Percentiles rank a stretch among this genome's conserved stretches.
phyloP scores from a whole-genome alignment of 179 eudicot species.

The Corrigiola litoralis region DNA sequence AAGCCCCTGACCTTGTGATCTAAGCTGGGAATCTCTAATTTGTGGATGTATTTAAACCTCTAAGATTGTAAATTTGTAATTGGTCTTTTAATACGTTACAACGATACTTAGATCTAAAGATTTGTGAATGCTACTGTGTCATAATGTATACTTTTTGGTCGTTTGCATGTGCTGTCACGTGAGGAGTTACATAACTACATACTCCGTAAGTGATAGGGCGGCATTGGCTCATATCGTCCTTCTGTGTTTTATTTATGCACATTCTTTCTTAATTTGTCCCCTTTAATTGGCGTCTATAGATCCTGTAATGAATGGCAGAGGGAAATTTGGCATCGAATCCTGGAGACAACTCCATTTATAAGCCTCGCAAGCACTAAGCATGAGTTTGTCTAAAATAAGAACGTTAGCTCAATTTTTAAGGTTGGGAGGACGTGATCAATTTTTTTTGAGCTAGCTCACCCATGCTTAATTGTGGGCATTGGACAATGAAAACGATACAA shows the following conservation, averaged over 20 bases:
- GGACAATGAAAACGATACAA: not conserved
- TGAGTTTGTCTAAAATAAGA: too few relatives aligned
- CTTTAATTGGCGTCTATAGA: too few relatives aligned
- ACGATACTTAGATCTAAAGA: slow-evolving; percentile 1
- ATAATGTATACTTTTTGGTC: slow-evolving; percentile 14
- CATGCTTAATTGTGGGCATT: too few relatives aligned
- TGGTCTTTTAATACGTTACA: not conserved
- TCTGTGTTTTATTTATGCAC: not conserved
- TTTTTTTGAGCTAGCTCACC: too few relatives aligned
- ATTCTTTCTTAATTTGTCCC: not conserved
- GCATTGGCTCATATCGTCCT: not conserved
- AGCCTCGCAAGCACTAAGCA: too few relatives aligned
- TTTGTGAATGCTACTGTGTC: slow-evolving; percentile 6
- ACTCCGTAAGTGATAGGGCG: not conserved
- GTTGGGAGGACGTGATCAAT: too few relatives aligned
- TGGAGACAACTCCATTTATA: too few relatives aligned
- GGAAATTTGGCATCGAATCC: too few relatives aligned
- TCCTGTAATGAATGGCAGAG: too few relatives aligned
- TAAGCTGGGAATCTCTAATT: slow-evolving; percentile 17
- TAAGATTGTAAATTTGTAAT: not conserved
- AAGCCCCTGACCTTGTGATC: slow-evolving; percentile 18
- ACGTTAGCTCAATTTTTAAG: too few relatives aligned
- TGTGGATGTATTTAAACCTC: not conserved
- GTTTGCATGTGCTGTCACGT: slow-evolving; percentile 32
- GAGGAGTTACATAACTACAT: slow-evolving; percentile 8